Evolutionary conservation across 2,329 filamentous ascomycete species (phyloP), one percentile per base, ranked within the genome.

Genomic region (Exophiala viscosa): DNA sequence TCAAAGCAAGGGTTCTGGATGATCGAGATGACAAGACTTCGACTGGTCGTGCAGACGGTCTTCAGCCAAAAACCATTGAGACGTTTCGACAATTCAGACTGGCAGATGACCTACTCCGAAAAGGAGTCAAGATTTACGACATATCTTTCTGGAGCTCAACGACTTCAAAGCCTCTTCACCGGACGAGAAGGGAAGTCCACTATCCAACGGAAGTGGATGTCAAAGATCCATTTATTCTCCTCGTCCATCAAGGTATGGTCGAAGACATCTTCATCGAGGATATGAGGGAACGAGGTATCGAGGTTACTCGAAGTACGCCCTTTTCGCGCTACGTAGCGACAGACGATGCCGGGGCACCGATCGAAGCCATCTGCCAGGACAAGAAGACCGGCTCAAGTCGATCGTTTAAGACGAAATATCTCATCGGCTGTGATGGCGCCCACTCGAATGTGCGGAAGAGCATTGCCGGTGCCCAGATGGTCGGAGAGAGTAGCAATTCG

Each of bases 21-120:
- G 84, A 89, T 65, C 74, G 86, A 58, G 73, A 80, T 32, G 80
- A 86, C 62, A 82, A 82, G 63, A 90, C 87, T 1, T 75, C 81
- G 5, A 84, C 84, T 7, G 86, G 86, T 38, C 75, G 80, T 51
- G 85, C 85, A 57, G 87, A 90, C 67, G 86, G 86, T 36, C 73
- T 90, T 47, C 86, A 90, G 64, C 86, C 86, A 40, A 90, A 90
- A 70, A 86, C 85, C 1, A 87, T 90, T 62, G 86, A 90, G 71
- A 90, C 86, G 0, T 80, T 89, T 62, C 80, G 82, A 57, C 86
- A 88, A 69, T 82, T 90, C 74, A 76, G 85, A 32, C 70, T 89
- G n/a, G 84, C 82, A n/a, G 85, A 88, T 58, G 73, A 80, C 1
- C 69, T 90, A 28, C 69, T 90, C 38, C 80, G 81, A 57, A 79